phyloP scores from a whole-genome alignment of 345 rosid species.

The Melastoma malabathricum region DNA sequence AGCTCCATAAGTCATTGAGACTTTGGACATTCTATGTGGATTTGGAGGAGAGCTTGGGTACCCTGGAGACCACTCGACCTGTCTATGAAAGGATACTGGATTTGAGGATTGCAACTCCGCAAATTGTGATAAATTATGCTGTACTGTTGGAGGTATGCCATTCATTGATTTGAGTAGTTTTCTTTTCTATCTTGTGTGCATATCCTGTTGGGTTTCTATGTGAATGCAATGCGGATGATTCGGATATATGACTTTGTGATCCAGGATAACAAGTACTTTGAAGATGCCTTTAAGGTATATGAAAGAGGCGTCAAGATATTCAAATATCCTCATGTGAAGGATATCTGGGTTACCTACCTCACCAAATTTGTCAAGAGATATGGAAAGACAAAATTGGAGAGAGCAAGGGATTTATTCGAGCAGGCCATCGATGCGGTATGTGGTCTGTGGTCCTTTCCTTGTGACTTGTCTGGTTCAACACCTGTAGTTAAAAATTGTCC shows the following conservation, averaged over 20 bases:
- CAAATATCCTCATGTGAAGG: slow-evolving; percentile 95
- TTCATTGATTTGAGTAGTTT: neutral
- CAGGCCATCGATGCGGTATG: slow-evolving; percentile 81
- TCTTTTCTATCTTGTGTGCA: neutral
- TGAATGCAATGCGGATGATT: neutral
- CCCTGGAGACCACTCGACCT: slow-evolving; percentile 76
- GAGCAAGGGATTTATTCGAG: slow-evolving; percentile 88
- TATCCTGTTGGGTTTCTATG: neutral
- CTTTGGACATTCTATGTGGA: slow-evolving; percentile 91
- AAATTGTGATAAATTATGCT: slow-evolving; percentile 81
- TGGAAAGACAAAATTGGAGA: slow-evolving; percentile 78
- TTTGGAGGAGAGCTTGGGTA: slow-evolving; percentile 90
- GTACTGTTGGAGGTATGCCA: slow-evolving; percentile 54
- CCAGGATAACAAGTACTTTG: slow-evolving; percentile 81
- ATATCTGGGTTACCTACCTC: slow-evolving; percentile 85
- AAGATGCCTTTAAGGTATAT: slow-evolving; percentile 98
- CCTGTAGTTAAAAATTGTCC: too few species aligned
- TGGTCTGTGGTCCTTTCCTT: slow-evolving; percentile 2
- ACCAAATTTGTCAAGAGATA: slow-evolving; percentile 85
- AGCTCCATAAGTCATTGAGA: slow-evolving; percentile 73
- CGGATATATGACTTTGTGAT: slow-evolving; percentile 7
- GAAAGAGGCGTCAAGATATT: slow-evolving; percentile 97
- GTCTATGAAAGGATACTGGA: slow-evolving; percentile 91
- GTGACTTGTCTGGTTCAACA: neutral
- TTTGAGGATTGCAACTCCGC: slow-evolving; percentile 93